phyloP scores from a whole-genome alignment of 306 rosid genomes.

The Quillaja saponaria region DNA sequence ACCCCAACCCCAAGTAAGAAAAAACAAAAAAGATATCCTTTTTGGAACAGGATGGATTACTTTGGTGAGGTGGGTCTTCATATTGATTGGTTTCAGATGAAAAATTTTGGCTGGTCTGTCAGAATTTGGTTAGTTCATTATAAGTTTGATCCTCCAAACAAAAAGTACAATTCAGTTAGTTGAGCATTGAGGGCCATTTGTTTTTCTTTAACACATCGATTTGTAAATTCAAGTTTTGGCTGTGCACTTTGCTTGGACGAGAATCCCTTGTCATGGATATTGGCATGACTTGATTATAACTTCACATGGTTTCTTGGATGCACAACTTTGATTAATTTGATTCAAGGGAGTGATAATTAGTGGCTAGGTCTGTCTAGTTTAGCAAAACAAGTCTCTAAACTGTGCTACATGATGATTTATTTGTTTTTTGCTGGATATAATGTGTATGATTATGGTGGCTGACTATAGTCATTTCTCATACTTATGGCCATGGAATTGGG shows the following conservation, averaged over 20 bases:
- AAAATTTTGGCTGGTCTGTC: not conserved
- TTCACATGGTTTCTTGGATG: too few species aligned
- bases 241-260: too few species aligned
- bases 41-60: not conserved
- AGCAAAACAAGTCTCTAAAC: not conserved
- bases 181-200: too few species aligned
- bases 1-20: too few species aligned
- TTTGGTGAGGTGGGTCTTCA: conserved; percentile 14
- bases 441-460: not conserved
- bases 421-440: not conserved
- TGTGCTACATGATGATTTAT: not conserved
- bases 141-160: not conserved
- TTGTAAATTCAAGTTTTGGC: too few species aligned
- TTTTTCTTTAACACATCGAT: too few species aligned
- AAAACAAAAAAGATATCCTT: too few species aligned
- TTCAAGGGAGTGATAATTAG: too few species aligned
- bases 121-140: not conserved
- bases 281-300: too few species aligned
- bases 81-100: not conserved
- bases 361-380: not conserved
- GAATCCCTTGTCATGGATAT: too few species aligned
- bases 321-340: too few species aligned
- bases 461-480: not conserved
- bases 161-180: not conserved
- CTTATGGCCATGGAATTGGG: not conserved